phyloP scores from a whole-genome alignment of 441 rosid species.

The Erysimum cheiri region DNA sequence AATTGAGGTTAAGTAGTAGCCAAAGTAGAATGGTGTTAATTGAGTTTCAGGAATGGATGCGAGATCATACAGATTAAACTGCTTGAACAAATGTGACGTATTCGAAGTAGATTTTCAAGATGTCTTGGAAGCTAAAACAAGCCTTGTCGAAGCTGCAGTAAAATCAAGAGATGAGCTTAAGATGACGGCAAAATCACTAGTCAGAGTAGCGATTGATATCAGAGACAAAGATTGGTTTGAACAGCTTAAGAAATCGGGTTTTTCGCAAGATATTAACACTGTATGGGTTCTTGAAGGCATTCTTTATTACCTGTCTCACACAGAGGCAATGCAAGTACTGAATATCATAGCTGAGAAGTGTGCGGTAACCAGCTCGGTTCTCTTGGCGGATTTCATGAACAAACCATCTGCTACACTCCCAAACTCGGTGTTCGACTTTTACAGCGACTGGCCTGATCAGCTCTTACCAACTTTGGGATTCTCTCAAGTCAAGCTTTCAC shows the following conservation, averaged over 20 bases:
- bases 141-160: slow-evolving; percentile 65
- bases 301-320: slow-evolving; percentile 79
- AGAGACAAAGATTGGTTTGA: slow-evolving; percentile 71
- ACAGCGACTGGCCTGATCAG: slow-evolving; percentile 96
- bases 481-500: slow-evolving; percentile 80
- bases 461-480: slow-evolving; percentile 86
- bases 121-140: slow-evolving; percentile 68
- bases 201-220: slow-evolving; percentile 78
- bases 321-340: slow-evolving; percentile 87
- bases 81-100: slow-evolving; percentile 70
- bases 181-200: slow-evolving; percentile 72
- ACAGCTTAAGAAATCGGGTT: slow-evolving; percentile 77
- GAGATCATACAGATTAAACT: slow-evolving; percentile 78
- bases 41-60: slow-evolving; percentile 82
- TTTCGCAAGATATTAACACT: slow-evolving; percentile 63
- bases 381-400: slow-evolving; percentile 94
- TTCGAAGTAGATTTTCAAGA: slow-evolving; percentile 87
- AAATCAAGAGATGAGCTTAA: slow-evolving; percentile 52
- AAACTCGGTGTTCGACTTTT: slow-evolving; percentile 74
- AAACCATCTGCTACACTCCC: slow-evolving; percentile 77
- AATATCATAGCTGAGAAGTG: slow-evolving; percentile 77
- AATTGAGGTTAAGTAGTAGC: too few species aligned
- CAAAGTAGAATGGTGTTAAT: slow-evolving; percentile 6
- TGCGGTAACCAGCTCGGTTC: slow-evolving; percentile 63
- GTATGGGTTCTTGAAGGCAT: slow-evolving; percentile 94